These are phyloP conservation scores for Geotrichum reessii DNA, from an alignment of 1,139 yeast genomes.

Conservation along the genomic window DNA sequence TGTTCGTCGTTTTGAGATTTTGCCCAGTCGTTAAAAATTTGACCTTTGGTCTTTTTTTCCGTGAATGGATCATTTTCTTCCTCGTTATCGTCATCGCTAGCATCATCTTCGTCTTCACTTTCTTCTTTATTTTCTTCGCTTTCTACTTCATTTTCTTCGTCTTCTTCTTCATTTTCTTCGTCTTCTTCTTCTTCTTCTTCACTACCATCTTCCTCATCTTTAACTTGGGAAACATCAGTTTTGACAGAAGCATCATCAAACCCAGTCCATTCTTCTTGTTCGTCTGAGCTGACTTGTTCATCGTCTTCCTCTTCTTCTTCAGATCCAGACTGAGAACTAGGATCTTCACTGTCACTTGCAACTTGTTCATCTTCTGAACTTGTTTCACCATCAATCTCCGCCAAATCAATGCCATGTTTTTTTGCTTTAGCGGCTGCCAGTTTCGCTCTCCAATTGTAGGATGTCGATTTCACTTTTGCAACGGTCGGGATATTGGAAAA, in stretches of 20 bases:
- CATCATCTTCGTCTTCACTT: constrained; percentile 19
- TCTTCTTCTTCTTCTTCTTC: constrained; percentile 25
- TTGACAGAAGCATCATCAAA: constrained; percentile 19
- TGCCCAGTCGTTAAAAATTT: constrained; percentile 52
- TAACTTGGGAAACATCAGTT: constrained; percentile 21
- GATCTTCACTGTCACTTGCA: constrained; percentile 26
- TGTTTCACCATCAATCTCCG: constrained; percentile 41
- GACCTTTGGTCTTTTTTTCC: constrained; percentile 37
- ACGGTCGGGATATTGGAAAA: constrained; percentile 53
- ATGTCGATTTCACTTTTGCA: constrained; percentile 41
- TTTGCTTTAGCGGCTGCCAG: constrained; percentile 43
- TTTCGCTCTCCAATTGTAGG: constrained; percentile 54
- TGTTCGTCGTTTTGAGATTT: constrained; percentile 29
- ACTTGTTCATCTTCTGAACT: constrained; percentile 26
- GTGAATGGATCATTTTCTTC: constrained; percentile 28
- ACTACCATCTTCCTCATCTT: constrained; percentile 24
- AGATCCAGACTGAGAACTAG: constrained; percentile 27
- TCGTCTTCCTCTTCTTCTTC: constrained; percentile 23
- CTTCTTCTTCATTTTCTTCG: constrained; percentile 22
- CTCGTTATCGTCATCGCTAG: constrained; percentile 18
- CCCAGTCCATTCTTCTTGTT: constrained; percentile 25
- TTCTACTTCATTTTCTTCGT: constrained; percentile 24
- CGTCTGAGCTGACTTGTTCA: constrained; percentile 22
- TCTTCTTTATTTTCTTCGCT: constrained; percentile 21
- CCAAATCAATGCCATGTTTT: constrained; percentile 31